phyloP scores from a whole-genome alignment of 306 rosid species.

The Begonia peltatifolia region DNA sequence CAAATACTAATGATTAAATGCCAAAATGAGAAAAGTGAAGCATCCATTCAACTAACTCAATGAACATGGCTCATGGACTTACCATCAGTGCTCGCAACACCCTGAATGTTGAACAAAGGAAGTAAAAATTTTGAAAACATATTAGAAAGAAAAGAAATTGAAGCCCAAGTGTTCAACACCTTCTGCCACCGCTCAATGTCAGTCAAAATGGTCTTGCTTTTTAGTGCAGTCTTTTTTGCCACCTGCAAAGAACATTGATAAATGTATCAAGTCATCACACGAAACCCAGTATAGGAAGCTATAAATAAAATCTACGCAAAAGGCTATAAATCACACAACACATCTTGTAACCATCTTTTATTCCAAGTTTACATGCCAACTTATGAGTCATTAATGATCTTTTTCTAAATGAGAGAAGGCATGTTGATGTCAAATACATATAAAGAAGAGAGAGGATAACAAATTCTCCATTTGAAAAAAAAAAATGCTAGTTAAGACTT shows the following conservation, averaged over 20 bases:
- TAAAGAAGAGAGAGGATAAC: too few species aligned
- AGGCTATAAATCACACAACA: too few species aligned
- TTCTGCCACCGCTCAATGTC: constrained; percentile 99
- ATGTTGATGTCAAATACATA: too few species aligned
- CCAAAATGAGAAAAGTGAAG: neutral
- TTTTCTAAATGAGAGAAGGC: too few species aligned
- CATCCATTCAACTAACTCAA: neutral
- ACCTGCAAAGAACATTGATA: constrained; percentile 33
- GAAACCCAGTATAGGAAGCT: too few species aligned
- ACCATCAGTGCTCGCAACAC: constrained; percentile 93
- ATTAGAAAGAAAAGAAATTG: constrained; percentile 1
- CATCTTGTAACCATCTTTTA: too few species aligned
- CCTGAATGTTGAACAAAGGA: constrained; percentile 37
- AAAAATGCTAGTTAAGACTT: too few species aligned
- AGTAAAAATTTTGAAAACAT: constrained; percentile 5
- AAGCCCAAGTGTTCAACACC: constrained; percentile 29
- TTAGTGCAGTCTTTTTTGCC: constrained; percentile 91
- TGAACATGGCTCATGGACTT: constrained; percentile 21
- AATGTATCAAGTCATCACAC: too few species aligned
- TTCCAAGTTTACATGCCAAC: too few species aligned
- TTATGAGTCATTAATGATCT: too few species aligned
- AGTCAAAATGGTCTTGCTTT: constrained; percentile 68
- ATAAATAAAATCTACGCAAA: too few species aligned
- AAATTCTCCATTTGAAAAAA: too few species aligned
- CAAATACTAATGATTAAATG: constrained; percentile 52